phyloP scores from a whole-genome alignment of 2,329 filamentous ascomycete genomes.

The Sporothrix variecibatus region DNA sequence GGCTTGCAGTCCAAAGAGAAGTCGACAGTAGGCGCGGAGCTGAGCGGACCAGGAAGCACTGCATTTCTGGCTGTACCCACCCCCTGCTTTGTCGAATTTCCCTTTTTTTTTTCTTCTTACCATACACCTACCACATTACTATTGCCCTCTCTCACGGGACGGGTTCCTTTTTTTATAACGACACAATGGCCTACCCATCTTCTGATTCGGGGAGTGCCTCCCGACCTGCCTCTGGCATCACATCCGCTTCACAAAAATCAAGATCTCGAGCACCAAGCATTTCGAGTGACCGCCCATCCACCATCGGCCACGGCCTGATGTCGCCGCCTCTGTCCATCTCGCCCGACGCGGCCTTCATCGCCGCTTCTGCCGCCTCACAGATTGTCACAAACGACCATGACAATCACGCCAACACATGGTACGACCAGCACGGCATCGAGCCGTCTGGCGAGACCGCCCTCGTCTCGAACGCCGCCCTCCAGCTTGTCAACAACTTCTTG shows the following conservation, averaged over 20 bases:
- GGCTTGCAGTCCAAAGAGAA: slow-evolving; percentile 1
- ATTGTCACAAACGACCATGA: slow-evolving; percentile 89
- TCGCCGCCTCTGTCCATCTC: slow-evolving; percentile 69
- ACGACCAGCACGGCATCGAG: slow-evolving; percentile 67
- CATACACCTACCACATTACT: not conserved
- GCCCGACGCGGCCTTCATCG: slow-evolving; percentile 84
- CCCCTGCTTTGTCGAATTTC: not conserved
- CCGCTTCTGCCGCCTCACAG: slow-evolving; percentile 82
- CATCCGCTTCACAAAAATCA: slow-evolving; percentile 35
- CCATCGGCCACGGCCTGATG: slow-evolving; percentile 59
- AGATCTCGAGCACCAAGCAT: slow-evolving; percentile 62
- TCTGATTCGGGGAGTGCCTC: slow-evolving; percentile 26
- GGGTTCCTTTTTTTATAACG: not conserved
- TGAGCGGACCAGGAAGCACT: slow-evolving; percentile 3
- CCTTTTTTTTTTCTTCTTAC: too few species aligned
- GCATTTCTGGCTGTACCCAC: not conserved
- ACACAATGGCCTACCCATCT: slow-evolving; percentile 28
- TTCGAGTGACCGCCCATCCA: slow-evolving; percentile 70
- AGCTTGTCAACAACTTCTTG: slow-evolving; percentile 85
- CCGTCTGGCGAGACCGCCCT: slow-evolving; percentile 67
- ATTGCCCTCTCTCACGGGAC: slow-evolving; percentile 6
- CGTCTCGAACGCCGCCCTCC: slow-evolving; percentile 72
- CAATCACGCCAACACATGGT: slow-evolving; percentile 68
- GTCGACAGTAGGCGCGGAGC: not conserved
- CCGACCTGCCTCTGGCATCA: slow-evolving; percentile 33